phyloP scores from a whole-genome alignment of 169 alveolate species.

The Pseudocohnilembus persalinus region DNA sequence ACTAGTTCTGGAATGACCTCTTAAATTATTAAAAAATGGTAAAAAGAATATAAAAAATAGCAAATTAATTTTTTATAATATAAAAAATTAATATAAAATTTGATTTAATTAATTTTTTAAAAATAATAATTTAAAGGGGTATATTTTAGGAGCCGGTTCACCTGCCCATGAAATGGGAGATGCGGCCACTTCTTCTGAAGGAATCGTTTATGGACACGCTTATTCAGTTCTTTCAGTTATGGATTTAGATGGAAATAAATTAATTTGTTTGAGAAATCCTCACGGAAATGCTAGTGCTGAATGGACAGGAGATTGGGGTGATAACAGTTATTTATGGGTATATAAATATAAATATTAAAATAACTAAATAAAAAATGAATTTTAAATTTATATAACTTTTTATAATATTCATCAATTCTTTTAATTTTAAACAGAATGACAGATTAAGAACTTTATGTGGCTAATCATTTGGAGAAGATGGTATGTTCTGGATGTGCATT shows the following conservation, averaged over 20 bases:
- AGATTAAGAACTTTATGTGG: conserved; percentile 28
- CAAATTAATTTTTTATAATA: neutral
- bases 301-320: conserved; percentile 81
- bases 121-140: conserved; percentile 12
- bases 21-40: conserved; percentile 11
- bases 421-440: conserved; percentile 26
- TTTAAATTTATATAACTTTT: too few species aligned
- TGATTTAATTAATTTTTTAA: too few species aligned
- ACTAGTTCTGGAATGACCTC: conserved; percentile 30
- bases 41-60: neutral
- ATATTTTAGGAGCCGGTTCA: conserved; percentile 65
- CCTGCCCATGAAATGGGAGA: conserved; percentile 59
- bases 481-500: conserved; percentile 70
- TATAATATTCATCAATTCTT: too few species aligned
- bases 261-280: conserved; percentile 69
- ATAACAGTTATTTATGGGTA: conserved; percentile 40
- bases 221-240: conserved; percentile 56
- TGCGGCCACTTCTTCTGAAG: conserved; percentile 46
- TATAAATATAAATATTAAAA: neutral
- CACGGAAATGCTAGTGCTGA: conserved; percentile 71
- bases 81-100: too few species aligned
- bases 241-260: conserved; percentile 60
- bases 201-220: conserved; percentile 79
- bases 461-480: conserved; percentile 47
- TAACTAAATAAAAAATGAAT: too few species aligned